Conservation (phyloP, 805 yeast species). For the Ogataea zsoltii region DNA sequence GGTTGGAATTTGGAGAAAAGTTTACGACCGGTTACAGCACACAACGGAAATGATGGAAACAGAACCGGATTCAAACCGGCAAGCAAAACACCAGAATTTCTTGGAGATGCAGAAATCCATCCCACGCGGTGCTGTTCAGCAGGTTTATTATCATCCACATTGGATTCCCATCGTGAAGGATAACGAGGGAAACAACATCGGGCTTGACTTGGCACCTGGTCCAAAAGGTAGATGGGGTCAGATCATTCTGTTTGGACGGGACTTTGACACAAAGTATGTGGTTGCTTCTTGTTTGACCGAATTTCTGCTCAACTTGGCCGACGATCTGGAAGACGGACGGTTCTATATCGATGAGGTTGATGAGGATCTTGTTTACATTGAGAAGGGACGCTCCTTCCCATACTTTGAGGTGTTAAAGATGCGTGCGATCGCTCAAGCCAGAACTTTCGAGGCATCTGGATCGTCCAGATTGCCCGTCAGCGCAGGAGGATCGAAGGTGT, state of each 20-base stretch:
- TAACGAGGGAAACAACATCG: constrained; percentile 87
- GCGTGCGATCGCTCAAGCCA: constrained; percentile 47
- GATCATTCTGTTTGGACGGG: constrained; percentile 90
- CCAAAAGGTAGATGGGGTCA: constrained; percentile 83
- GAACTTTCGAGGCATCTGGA: constrained; percentile 11
- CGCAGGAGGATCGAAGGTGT: constrained; percentile 18
- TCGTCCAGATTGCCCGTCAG: constrained; percentile 20
- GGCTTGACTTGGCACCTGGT: constrained; percentile 84
- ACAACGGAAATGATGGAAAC: constrained; percentile 17
- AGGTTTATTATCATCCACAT: constrained; percentile 79
- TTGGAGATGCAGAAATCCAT: constrained; percentile 60
- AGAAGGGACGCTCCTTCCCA: constrained; percentile 47
- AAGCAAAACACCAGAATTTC: constrained; percentile 34
- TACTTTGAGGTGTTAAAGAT: constrained; percentile 71
- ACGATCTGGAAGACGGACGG: constrained; percentile 83
- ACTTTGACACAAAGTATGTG: constrained; percentile 85
- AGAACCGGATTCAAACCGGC: constrained; percentile 12
- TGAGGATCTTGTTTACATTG: constrained; percentile 52
- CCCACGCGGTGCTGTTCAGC: constrained; percentile 75
- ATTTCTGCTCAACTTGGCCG: constrained; percentile 77
- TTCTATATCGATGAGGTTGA: constrained; percentile 66
- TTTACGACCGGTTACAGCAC: constrained; percentile 41
- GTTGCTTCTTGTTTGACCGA: constrained; percentile 89
- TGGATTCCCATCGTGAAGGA: constrained; percentile 95
- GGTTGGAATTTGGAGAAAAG: constrained; percentile 83